Percentiles rank a stretch among this genome's conserved stretches.
phyloP scores from a whole-genome alignment of 176 grass and related monocot species.

The Triticum urartu region DNA sequence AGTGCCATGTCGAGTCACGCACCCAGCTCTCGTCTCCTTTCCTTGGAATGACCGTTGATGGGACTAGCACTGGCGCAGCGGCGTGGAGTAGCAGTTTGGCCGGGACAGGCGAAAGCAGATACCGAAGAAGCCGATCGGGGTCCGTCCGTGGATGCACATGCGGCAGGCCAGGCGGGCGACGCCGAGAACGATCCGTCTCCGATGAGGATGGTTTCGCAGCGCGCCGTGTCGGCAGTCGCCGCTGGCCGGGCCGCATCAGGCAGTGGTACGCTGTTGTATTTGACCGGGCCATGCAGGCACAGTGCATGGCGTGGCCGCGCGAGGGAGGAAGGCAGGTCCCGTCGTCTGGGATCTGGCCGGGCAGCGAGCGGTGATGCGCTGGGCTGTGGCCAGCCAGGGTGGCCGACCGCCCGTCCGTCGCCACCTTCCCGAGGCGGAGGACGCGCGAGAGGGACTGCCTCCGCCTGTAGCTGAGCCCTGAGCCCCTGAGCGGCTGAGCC shows the following conservation, averaged over 20 bases:
- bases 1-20: background rate
- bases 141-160: background rate
- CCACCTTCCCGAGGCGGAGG: slow-evolving; percentile 57
- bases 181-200: background rate
- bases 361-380: background rate
- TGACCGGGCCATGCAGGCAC: slow-evolving; percentile 1
- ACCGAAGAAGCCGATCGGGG: background rate
- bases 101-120: background rate
- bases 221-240: background rate
- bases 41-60: background rate
- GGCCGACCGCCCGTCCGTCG: slow-evolving; percentile 50
- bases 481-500: background rate
- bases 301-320: background rate
- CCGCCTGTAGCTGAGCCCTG: slow-evolving; percentile 21
- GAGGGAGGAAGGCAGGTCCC: background rate
- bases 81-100: background rate
- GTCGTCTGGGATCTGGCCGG: background rate
- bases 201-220: background rate
- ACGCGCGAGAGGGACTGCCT: background rate
- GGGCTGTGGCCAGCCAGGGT: slow-evolving; percentile 39
- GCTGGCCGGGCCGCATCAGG: background rate
- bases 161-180: background rate
- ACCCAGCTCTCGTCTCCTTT: background rate
- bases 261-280: slow-evolving; percentile 32
- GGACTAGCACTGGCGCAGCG: background rate